These are phyloP conservation scores for Ceratocystis papillata DNA, from an alignment of 2,329 filamentous ascomycete species.

Conservation along the genomic window DNA sequence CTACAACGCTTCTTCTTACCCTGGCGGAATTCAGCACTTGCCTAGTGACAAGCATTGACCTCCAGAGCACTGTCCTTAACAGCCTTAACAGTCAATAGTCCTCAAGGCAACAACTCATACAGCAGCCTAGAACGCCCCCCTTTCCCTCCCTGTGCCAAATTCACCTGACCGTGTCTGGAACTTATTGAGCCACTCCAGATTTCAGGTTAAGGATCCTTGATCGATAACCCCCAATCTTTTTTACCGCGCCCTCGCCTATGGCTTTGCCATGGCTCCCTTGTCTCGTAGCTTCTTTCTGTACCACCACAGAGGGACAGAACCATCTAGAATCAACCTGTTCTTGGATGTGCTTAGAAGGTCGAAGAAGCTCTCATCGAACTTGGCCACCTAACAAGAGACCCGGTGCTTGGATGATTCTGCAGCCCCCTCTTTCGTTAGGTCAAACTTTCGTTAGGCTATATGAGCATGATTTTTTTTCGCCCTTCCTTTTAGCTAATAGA, in stretches of 20 bases:
- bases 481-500: too few relatives aligned
- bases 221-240: not conserved
- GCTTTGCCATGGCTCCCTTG: not conserved
- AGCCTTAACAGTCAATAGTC: not conserved
- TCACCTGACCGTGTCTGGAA: not conserved
- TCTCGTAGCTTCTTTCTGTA: not conserved
- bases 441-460: too few relatives aligned
- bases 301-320: slow-evolving; percentile 1
- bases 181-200: not conserved
- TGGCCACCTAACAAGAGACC: not conserved
- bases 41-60: too few relatives aligned
- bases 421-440: too few relatives aligned
- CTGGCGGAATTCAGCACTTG: not conserved
- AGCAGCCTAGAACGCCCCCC: not conserved
- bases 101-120: not conserved
- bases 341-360: not conserved
- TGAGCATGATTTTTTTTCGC: too few relatives aligned
- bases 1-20: not conserved
- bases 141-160: not conserved
- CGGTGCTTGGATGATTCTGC: not conserved
- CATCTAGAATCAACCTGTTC: slow-evolving; percentile 13
- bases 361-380: too few relatives aligned
- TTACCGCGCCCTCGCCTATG: not conserved
- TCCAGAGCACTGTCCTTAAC: too few relatives aligned
- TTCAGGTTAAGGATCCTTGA: not conserved